These are phyloP conservation scores for Wickerhamiella pararugosa DNA, from an alignment of 1,139 yeast genomes.

Conservation along the genomic window DNA sequence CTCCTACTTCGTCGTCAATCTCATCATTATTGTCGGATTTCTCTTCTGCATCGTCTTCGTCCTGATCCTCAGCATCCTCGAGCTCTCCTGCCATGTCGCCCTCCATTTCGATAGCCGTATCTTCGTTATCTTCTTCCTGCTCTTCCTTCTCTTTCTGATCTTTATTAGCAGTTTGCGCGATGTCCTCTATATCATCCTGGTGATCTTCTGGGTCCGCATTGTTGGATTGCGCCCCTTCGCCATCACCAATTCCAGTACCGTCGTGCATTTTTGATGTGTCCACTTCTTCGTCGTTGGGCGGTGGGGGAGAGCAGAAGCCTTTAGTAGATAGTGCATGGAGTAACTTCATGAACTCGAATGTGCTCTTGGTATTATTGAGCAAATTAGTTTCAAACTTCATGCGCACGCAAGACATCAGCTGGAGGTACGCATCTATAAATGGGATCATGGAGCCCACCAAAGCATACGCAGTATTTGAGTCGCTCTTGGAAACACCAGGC, in stretches of 20 bases:
- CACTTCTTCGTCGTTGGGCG: conserved; percentile 48
- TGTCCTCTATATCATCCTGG: conserved; percentile 51
- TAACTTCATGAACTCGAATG: conserved; percentile 42
- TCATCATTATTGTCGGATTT: conserved; percentile 43
- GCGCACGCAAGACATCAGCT: conserved; percentile 16
- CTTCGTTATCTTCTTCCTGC: conserved; percentile 35
- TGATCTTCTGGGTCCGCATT: conserved; percentile 89
- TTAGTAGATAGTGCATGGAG: conserved; percentile 52
- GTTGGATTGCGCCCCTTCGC: conserved; percentile 65
- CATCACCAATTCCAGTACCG: conserved; percentile 97
- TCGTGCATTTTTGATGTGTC: conserved; percentile 33
- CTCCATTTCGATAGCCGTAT: conserved; percentile 76
- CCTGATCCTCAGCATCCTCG: conserved; percentile 49
- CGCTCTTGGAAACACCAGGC: not conserved
- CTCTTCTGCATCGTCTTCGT: conserved; percentile 35
- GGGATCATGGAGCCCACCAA: conserved; percentile 25
- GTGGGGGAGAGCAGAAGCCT: conserved; percentile 90
- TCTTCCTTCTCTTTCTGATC: conserved; percentile 55
- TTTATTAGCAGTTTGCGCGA: conserved; percentile 73
- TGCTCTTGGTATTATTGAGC: conserved; percentile 39
- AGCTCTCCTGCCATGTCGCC: conserved; percentile 94
- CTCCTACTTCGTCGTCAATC: conserved; percentile 80
- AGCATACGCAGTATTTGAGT: conserved; percentile 6
- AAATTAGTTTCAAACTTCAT: conserved; percentile 13
- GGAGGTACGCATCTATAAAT: conserved; percentile 20